Base-by-base conservation (phyloP, 306 rosid species). In the Oxytropis ochrocephala region DNA sequence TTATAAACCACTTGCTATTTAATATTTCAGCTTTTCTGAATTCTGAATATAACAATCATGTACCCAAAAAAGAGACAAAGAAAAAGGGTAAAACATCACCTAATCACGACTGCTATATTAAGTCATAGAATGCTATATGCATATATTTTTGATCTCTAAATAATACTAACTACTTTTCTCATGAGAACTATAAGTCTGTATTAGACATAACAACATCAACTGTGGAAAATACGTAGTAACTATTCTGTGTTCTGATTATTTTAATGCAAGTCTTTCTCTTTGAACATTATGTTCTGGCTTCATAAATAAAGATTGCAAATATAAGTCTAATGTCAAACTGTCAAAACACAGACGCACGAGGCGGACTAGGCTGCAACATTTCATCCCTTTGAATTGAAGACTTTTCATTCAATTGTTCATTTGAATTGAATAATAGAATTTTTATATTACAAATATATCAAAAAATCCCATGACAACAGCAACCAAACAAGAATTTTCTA, bases 401-500 rank as follows among this genome's bases (percentile, higher is more conserved):
- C 0, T 29, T 66, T 56, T 19, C 69, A 60, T 29, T 64, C 11
- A 74, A 51, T 42, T 5, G 80, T 39, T 62, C 56, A 63, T 55
- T 70, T 41, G 64, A 68, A 56, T 63, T 47, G 66, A 67, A 44
- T 35, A 52, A 38, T 53, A 49, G 16, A 36, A 57, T 58, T 62
- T 24, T 2, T 76, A 69, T 64, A 17, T 79, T 69, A 79, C 84
- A 79, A 73, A 69, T 41, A 60, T 47, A 67, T 73, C 47, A 36
- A 83, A 80, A 80, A 80, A 74, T 77, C 54, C 36, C 52, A 66
- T 63, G 38, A 49, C 69, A 77, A 55, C 29, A 55, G 12, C 42
- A 60, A 48, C 42, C 59, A 36, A 43, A 63, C 71, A 79, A 75
- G 77, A 83, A 76, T 75, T 55, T 78, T 41, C 80, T 47, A 14